phyloP scores from a whole-genome alignment of 306 rosid species.

The Quercus bicolor region DNA sequence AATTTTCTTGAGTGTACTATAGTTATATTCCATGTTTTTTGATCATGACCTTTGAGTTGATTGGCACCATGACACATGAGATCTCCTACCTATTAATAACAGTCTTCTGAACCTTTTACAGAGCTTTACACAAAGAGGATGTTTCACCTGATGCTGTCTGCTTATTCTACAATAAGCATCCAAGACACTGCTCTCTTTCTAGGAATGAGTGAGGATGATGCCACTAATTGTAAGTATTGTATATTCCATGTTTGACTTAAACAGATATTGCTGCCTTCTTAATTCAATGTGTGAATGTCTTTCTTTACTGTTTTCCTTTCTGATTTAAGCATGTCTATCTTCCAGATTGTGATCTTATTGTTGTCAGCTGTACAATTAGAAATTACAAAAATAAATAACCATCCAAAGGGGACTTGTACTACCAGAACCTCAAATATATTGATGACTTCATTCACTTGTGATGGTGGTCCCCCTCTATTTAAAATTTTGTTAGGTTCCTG shows the following conservation, averaged over 20 bases:
- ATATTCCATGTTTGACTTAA: slow-evolving; percentile 2
- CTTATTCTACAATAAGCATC: slow-evolving; percentile 88
- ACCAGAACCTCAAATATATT: not conserved
- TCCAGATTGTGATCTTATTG: not conserved
- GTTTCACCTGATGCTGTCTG: slow-evolving; percentile 83
- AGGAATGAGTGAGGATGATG: slow-evolving; percentile 74
- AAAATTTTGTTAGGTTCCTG: too few relatives aligned
- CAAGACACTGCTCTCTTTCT: slow-evolving; percentile 74
- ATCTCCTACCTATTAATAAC: not conserved
- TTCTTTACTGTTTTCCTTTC: not conserved
- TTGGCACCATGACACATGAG: not conserved
- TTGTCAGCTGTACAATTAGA: not conserved
- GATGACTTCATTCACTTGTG: too few relatives aligned
- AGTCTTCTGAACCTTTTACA: slow-evolving; percentile 36
- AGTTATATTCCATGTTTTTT: not conserved
- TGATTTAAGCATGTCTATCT: not conserved
- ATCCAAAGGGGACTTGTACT: not conserved
- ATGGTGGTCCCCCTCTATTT: not conserved
- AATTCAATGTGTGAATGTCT: not conserved
- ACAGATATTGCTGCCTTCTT: not conserved
- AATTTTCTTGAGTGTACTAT: not conserved
- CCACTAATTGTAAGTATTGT: slow-evolving; percentile 64
- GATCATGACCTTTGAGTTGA: not conserved
- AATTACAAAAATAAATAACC: not conserved
- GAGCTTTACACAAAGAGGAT: slow-evolving; percentile 82